These are phyloP conservation scores for Microthlaspi erraticum DNA, from an alignment of 345 rosid genomes.

Conservation along the genomic window DNA sequence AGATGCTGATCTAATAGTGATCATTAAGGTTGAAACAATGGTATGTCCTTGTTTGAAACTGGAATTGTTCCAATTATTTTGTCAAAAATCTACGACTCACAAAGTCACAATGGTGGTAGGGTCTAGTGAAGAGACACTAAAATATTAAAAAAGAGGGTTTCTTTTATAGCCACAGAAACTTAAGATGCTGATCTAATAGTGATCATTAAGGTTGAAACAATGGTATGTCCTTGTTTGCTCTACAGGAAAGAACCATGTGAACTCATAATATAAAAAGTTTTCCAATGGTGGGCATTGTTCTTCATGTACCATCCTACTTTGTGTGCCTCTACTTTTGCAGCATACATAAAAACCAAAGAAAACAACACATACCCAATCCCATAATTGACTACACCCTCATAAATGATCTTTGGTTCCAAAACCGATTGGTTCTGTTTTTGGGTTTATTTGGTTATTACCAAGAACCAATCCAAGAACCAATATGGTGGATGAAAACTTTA, in stretches of 20 bases:
- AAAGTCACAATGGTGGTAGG: conserved; percentile 37
- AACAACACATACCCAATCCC: conserved; percentile 40
- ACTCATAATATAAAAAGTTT: conserved; percentile 36
- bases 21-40: conserved; percentile 43
- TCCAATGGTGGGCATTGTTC: conserved; percentile 41
- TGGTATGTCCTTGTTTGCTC: conserved; percentile 44
- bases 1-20: conserved; percentile 13
- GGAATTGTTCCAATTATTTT: not conserved
- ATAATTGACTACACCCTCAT: conserved; percentile 34
- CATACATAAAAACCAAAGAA: conserved; percentile 33
- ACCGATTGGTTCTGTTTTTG: conserved; percentile 17
- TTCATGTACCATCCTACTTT: conserved; percentile 40
- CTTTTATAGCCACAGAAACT: conserved; percentile 35
- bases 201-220: conserved; percentile 43
- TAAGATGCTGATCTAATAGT: conserved; percentile 12
- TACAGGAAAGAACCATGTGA: conserved; percentile 48
- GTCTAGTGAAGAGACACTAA: conserved; percentile 37
- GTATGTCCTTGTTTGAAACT: conserved; percentile 45
- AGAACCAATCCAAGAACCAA: conserved; percentile 15
- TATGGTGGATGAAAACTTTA: not conserved
- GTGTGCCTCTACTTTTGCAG: conserved; percentile 44
- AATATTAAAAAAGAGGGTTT: conserved; percentile 37
- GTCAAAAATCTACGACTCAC: conserved; percentile 36
- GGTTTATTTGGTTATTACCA: conserved; percentile 10
- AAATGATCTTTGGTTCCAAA: conserved; percentile 4